These are phyloP conservation scores for Schizochytrium sp. DNA, from an alignment of 108 stramenopile genomes.

Conservation along the genomic window DNA sequence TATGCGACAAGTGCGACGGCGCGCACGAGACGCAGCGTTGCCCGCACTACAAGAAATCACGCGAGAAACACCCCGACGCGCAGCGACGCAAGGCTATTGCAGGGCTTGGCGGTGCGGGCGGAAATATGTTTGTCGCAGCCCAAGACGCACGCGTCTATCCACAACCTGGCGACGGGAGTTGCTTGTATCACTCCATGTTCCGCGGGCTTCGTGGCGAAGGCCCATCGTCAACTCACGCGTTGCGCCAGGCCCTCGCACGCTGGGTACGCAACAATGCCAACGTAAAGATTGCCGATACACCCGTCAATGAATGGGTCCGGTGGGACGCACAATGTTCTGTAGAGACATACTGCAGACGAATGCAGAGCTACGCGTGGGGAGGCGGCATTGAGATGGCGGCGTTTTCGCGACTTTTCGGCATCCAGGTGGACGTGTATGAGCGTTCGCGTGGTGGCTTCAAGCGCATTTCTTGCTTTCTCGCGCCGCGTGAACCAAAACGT, in stretches of 20 bases:
- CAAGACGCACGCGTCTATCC: neutral
- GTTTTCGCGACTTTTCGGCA: neutral
- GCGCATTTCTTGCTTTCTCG: conserved; percentile 27
- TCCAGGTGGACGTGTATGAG: conserved; percentile 33
- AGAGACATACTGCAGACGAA: neutral
- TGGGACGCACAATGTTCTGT: conserved; percentile 24
- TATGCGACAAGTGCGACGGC: conserved; percentile 42
- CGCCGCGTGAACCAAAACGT: neutral
- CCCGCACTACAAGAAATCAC: conserved; percentile 26
- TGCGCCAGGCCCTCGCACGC: neutral
- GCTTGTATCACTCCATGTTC: conserved; percentile 32
- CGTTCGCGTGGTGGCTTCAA: conserved; percentile 16
- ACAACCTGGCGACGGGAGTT: conserved; percentile 38
- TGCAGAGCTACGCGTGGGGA: conserved; percentile 23
- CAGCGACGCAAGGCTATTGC: neutral
- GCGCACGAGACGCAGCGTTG: conserved; percentile 23
- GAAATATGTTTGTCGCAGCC: neutral
- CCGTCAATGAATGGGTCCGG: conserved; percentile 31
- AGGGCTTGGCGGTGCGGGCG: neutral
- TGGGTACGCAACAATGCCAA: conserved; percentile 16
- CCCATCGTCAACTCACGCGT: neutral
- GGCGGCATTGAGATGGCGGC: conserved; percentile 39
- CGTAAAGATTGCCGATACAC: conserved; percentile 23
- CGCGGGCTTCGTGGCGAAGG: conserved; percentile 3
- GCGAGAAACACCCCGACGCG: conserved; percentile 40